Evolutionary conservation across 768 basidiomycete genomes (phyloP), one percentile per base, ranked within the genome.

Genomic region (Panus rudis): DNA sequence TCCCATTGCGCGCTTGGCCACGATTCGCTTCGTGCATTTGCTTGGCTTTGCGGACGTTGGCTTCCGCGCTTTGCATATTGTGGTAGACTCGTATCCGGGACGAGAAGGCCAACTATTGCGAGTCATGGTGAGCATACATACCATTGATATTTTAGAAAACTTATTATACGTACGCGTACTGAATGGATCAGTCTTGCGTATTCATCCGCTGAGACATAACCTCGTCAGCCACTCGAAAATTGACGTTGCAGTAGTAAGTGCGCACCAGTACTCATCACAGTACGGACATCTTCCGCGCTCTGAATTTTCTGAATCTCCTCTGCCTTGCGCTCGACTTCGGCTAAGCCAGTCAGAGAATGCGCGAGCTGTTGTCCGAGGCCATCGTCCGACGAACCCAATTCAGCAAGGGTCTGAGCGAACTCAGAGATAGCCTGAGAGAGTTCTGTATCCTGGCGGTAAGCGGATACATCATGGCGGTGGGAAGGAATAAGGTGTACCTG

Each of bases 171-270:
- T 59, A 89, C 89, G 48, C 89, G 73, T 41, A 93, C 91, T 44
- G 86, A 89, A 52, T 76, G 80, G 48, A 94, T 87, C 41, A 97
- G 70, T 40, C 94, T 73, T n/a, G 91, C 78, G 58, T 98, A 98
- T 62, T 96, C 92, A 56, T 98, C 94, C 37, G 79, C 89, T 66
- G 42, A 28, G 13, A 8, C 1, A n/a, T 22, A 17, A 5, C 14
- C 31, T 13, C 13, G 42, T 34, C 19, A 39, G 28, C 17, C 22
- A 40, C 22, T 5, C 21, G 14, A 44, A 45, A 11, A 21, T 41
- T 17, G 21, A 33, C 33, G 28, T 22, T 8, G 19, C 37, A 22
- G 39, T 28, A 51, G 39, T 39, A 3, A 6, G 4, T 14, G 31
- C 51, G 7, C 50, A 81, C 83, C 81, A 37, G 88, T 87, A 40